These are phyloP conservation scores for Diplodia seriata DNA, from an alignment of 2,329 filamentous ascomycete species.

Conservation along the genomic window DNA sequence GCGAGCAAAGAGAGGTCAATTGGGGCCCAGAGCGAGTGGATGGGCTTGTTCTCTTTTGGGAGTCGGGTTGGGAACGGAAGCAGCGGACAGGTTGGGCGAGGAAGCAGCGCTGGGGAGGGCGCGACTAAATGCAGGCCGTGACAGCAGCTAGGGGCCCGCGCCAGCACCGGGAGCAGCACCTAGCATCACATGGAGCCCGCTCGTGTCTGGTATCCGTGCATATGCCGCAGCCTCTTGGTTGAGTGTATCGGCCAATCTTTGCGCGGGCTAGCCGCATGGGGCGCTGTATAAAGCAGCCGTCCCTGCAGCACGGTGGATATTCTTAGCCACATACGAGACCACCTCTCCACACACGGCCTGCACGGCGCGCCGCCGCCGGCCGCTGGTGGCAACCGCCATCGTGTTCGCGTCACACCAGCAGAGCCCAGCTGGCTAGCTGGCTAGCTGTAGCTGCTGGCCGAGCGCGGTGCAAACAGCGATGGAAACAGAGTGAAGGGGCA, in stretches of 20 bases:
- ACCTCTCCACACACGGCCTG: not conserved
- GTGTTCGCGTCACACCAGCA: conserved; percentile 13
- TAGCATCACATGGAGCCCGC: conserved; percentile 16
- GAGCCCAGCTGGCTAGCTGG: not conserved
- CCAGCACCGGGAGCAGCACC: not conserved
- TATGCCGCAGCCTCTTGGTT: conserved; percentile 2
- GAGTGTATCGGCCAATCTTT: conserved; percentile 13
- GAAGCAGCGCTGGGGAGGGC: not conserved
- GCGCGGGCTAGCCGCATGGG: conserved; percentile 7
- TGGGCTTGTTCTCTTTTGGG: conserved; percentile 7
- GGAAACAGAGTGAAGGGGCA: conserved; percentile 3
- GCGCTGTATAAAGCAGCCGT: conserved; percentile 16
- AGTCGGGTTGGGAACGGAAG: not conserved
- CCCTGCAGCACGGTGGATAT: conserved; percentile 22
- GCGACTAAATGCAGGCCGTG: conserved; percentile 16
- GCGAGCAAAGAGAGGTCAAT: not conserved
- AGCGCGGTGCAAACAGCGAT: conserved; percentile 2
- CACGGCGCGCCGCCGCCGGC: not conserved
- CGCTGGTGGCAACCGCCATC: not conserved
- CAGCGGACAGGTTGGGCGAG: not conserved
- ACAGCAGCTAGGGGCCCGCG: conserved; percentile 11
- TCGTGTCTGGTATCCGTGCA: conserved; percentile 17
- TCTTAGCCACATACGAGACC: conserved; percentile 30
- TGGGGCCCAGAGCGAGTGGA: conserved; percentile 29
- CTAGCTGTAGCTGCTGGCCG: not conserved